Percentiles rank a stretch among this genome's conserved stretches.
Evolutionary conservation across 2,329 filamentous ascomycete genomes (phyloP).

Genomic region (Pseudogymnoascus sp.): DNA sequence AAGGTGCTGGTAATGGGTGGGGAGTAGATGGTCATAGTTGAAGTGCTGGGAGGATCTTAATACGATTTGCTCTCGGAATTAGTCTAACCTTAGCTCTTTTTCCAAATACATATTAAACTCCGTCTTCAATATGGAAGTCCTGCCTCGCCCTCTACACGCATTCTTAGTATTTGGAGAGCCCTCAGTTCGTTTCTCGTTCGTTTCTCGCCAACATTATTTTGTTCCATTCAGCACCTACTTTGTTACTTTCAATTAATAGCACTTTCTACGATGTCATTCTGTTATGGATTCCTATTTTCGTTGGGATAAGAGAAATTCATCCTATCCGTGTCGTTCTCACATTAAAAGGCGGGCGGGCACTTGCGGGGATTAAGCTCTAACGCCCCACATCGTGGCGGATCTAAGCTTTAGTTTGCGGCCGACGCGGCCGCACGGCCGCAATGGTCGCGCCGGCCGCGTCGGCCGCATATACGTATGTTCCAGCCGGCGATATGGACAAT

Average conservation of each 20-base stretch:
- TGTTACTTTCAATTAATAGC: background rate
- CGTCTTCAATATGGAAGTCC: background rate
- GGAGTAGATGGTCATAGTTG: background rate
- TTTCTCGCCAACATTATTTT: too few relatives aligned
- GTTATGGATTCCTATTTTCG: background rate
- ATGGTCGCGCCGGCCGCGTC: background rate
- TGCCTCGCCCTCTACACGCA: background rate
- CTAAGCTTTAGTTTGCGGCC: background rate
- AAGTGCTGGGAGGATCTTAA: background rate
- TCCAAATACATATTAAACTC: background rate
- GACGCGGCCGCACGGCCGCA: background rate
- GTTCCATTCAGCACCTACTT: background rate
- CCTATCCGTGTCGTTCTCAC: background rate
- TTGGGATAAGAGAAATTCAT: background rate
- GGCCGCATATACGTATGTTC: background rate
- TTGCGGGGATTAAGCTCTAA: background rate
- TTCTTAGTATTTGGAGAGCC: background rate
- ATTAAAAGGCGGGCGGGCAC: background rate
- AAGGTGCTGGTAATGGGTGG: conserved; percentile 16
- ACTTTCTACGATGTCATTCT: background rate
- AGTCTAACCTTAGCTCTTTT: background rate
- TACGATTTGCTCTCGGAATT: background rate
- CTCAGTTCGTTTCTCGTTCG: background rate
- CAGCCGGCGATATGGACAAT: background rate
- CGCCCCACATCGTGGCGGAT: background rate